Base-by-base conservation (phyloP, 306 rosid species). In the Casuarina equisetifolia region DNA sequence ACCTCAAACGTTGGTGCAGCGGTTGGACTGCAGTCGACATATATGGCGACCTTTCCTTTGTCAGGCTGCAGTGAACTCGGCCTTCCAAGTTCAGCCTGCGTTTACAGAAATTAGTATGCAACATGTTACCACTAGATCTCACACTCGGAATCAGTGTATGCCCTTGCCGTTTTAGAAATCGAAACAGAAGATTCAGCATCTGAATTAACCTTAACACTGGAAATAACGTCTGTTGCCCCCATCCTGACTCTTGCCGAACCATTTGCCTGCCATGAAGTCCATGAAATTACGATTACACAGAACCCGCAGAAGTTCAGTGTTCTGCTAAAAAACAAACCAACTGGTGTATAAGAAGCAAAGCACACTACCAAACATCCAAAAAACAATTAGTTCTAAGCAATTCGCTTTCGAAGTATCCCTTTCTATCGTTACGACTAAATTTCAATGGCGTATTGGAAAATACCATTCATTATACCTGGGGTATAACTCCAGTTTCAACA, bases 1-100 rank as follows among this genome's bases (percentile, higher is more conserved):
- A 90, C 97, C 97, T 92, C 97, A 51, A 88, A 92, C 74, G 87
- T 68, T 52, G 97, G 97, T 63, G 81, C 93, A 3, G 97, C 93
- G 38, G 87, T 92, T 3, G 95, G 86, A 76, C 97, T 92, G 82
- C 97, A 92, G 52, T 92, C 96, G 80, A 92, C 85, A 74, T 81
- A 61, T 79, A 92, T 87, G 5, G 84, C 74, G 72, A 92, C 93
- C 82, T 86, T 92, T 76, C 97, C 97, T 84, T 88, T 90, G 83
- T 88, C 83, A 42, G 97, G 92, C 59, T 89, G 97, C 80, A 81
- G 12, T 3, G 75, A 48, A 82, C 80, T 87, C 2, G 97, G 98
- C 84, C 79, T 92, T 82, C 98, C 97, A 81, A 94, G 94, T 86
- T 92, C 97, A 74, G 93, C 98, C 98, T 92, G 88, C 83, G 85